A percentile compares a stretch with the other conserved stretches of the same genome.
phyloP scores from a whole-genome alignment of 164 flowering plant species.

The Chimonanthus salicifolius region DNA sequence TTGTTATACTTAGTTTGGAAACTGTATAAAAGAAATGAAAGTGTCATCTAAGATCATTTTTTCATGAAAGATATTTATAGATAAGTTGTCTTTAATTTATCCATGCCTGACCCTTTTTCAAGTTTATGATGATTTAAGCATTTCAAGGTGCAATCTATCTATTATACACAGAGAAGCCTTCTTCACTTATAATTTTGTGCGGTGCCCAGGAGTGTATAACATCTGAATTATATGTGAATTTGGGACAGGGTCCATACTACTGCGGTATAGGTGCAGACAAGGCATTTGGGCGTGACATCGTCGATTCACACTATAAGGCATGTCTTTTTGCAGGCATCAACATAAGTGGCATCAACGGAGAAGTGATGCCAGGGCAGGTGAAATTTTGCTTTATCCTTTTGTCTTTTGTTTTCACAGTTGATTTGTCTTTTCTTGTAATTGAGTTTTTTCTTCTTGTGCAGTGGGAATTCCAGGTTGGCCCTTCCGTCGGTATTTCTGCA shows the following conservation, averaged over 20 bases:
- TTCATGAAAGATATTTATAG: no score
- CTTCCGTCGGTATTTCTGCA: constrained; percentile 77
- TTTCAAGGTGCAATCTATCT: no score
- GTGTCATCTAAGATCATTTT: no score
- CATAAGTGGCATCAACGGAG: constrained; percentile 49
- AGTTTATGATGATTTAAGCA: no score
- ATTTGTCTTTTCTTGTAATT: background rate
- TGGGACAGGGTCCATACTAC: constrained; percentile 43
- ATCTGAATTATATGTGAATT: background rate
- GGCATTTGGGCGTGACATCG: constrained; percentile 40
- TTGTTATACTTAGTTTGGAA: no score
- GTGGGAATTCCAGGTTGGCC: constrained; percentile 99
- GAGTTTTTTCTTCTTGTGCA: constrained; percentile 12
- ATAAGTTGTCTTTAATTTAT: no score
- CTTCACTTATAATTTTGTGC: no score
- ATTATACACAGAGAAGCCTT: no score
- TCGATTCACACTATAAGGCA: constrained; percentile 47
- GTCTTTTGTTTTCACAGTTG: background rate
- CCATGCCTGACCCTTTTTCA: no score
- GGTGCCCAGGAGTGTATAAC: no score
- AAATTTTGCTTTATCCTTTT: background rate
- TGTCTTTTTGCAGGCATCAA: constrained; percentile 48
- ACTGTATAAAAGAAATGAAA: no score
- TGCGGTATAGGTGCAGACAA: constrained; percentile 42
- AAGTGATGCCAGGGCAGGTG: constrained; percentile 55